Evolutionary conservation across 2,329 filamentous ascomycete species (phyloP), one percentile per base, ranked within the genome.

Genomic region (Diplodia mutila): DNA sequence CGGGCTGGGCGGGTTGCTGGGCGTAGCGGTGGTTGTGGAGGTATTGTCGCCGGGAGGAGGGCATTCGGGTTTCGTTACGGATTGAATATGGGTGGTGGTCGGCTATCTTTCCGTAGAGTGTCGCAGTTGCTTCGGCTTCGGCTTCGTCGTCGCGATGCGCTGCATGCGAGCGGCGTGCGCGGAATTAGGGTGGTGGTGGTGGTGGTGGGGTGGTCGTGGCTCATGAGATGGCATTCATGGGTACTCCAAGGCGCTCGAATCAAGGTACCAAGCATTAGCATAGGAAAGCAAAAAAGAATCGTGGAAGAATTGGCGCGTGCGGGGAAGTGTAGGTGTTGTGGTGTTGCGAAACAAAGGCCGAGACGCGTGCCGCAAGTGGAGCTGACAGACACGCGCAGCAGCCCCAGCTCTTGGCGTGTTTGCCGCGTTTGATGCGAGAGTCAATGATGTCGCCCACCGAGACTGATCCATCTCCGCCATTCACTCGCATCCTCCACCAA

Each of bases 51-150:
- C 69, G 78, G 75, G 78, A 73, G 75, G 77, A 69, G 74, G 75
- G 78, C 79, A 81, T 81, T 79, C 78, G 42, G 78, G 70, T 75
- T 74, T 75, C 70, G 73, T 70, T 73, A 25, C 42, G 7, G 52
- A 18, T 16, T 48, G 63, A 9, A 25, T 18, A 21, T 42, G 37
- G 63, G 52, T 46, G 25, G 16, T 21, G 23, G 59, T 51, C 18
- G 34, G 49, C 49, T 42, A 48, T 61, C 39, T n/a, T 27, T 42
- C n/a, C 18, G 37, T 49, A 29, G 42, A 14, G 14, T 39, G 59
- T 16, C 79, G 79, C 75, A 75, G 77, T 52, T 18, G 53, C 32
- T 55, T 32, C 53, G 32, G 29, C 53, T 55, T 55, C 53, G 32
- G 18, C 53, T 37, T 39, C 53, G 53, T 27, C 51, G 25, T 54